Evolutionary conservation across 805 yeast species (phyloP), one percentile per base, ranked within the genome.

Genomic region (Helenozyma baotianmanensis): DNA sequence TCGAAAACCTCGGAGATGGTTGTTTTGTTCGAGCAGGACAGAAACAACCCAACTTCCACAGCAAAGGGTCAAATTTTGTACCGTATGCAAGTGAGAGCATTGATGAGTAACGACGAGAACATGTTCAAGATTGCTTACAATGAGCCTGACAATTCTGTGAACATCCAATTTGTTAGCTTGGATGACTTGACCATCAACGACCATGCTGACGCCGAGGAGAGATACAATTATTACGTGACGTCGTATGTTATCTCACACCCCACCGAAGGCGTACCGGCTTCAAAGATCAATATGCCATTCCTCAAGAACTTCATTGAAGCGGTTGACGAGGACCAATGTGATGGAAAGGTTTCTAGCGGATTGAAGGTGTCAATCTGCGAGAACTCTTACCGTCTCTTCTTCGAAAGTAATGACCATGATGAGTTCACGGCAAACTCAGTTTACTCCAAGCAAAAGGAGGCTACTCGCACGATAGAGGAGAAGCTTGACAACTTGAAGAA

Each of bases 161-260:
- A 74, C 34, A 79, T 94, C 42, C 90, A 87, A 50, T 87, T 82
- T 58, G 79, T 92, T 35, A 89, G 90, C 8, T 67, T 86, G 27
- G 96, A 87, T 51, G 97, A 90, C 53, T 64, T 89, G 48, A 89
- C 97, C 0, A 71, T 89, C 51, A 64, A 61, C 44, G 70, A 67
- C 33, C 80, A 80, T 38, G 85, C 84, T 43, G 73, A 79, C 14
- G 76, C 78, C 3, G 90, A 84, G 47, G 94, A 86, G 43, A 76
- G 76, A 50, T 92, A 96, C 83, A 89, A 87, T 54, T 90, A 92
- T 63, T 92, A 92, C 54, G 73, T 92, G 31, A 90, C 97, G 0
- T 84, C 95, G 26, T 92, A 83, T 57, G 76, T 89, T 26, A 82
- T 92, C 84, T 82, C 95, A 3, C 95, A 87, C 50, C 97, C 98